Percentiles rank a stretch among this genome's conserved stretches.
phyloP scores from a whole-genome alignment of 257 asterid species.

The Solanum etuberosum region DNA sequence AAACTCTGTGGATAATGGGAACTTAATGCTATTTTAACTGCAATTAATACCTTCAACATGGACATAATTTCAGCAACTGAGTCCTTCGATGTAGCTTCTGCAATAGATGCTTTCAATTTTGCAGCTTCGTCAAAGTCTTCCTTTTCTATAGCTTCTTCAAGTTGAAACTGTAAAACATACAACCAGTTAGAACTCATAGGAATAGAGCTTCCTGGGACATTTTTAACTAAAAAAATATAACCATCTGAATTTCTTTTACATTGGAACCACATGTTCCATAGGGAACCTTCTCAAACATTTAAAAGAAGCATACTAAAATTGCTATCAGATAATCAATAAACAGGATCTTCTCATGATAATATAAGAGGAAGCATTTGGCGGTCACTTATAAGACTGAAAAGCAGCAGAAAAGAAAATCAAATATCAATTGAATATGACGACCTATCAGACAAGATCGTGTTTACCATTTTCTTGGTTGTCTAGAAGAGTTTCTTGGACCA shows the following conservation, averaged over 20 bases:
- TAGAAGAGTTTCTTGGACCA: background rate
- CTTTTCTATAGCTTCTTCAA: constrained; percentile 82
- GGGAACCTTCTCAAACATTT: background rate
- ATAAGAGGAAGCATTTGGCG: background rate
- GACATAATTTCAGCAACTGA: constrained; percentile 68
- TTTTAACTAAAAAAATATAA: background rate
- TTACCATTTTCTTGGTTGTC: background rate
- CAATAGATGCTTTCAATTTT: constrained; percentile 53
- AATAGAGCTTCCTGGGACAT: background rate
- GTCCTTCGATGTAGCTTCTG: constrained; percentile 69
- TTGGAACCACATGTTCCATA: background rate
- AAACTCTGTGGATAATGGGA: background rate
- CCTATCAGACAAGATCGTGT: background rate
- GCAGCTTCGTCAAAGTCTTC: constrained; percentile 89
- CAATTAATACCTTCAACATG: constrained; percentile 45
- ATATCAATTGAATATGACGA: background rate
- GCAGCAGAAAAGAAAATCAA: background rate
- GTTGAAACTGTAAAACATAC: constrained; percentile 54
- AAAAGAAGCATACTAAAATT: background rate
- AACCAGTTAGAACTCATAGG: constrained; percentile 4
- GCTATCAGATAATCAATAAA: background rate
- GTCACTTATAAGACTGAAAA: background rate
- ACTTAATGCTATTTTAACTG: constrained; percentile 1
- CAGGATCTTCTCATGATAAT: background rate
- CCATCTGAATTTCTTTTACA: background rate